Evolutionary conservation across 139 green algal genomes (phyloP), one percentile per base, ranked within the genome.

Genomic region (Chlorella ohadii): DNA sequence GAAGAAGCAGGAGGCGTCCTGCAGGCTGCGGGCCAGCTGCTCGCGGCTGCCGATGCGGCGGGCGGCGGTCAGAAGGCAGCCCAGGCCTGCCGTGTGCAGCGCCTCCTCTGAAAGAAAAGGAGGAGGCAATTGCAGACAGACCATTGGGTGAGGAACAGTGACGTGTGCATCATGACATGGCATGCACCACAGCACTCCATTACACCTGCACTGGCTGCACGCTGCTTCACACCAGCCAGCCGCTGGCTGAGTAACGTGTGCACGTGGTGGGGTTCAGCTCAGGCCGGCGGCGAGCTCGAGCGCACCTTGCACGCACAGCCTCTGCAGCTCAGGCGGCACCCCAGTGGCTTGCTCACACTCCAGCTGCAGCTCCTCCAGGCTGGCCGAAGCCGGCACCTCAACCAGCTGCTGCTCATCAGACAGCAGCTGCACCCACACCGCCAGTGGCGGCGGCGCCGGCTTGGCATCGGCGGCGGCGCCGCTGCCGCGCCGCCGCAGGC

Each of bases 1-100:
- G 12, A 82, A 47, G 57, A 82, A 82, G 16, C 36, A 71, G 22
- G 76, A 72, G 59, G 59, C 71, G 59, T 82, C 76, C 15, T 38
- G 28, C 34, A 82, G 76, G 36, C 71, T 38, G 34, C 76, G 76
- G 4, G 25, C 36, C 36, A 82, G 56, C 34, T 44, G 76, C 34
- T 82, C 59, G 27, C 59, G 38, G 76, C 59, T 72, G 59, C 59
- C 31, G 59, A 82, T 11, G 36, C 34, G 55, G 34, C 13, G 7
- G 34, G 57, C 76, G 23, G 68, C 47, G 34, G 68, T 28, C 68
- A 75, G 68, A 23, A 82, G 59, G 36, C 57, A 27, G 7, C 34
- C 41, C 59, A 82, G 76, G 25, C 51, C 51, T 19, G 22, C 39
- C 16, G 57, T 28, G 36, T 39, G 31, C 9, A 44, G 76, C 12